Evolutionary conservation across 805 yeast genomes (phyloP).

Genomic region (Yarrowia divulgata): DNA sequence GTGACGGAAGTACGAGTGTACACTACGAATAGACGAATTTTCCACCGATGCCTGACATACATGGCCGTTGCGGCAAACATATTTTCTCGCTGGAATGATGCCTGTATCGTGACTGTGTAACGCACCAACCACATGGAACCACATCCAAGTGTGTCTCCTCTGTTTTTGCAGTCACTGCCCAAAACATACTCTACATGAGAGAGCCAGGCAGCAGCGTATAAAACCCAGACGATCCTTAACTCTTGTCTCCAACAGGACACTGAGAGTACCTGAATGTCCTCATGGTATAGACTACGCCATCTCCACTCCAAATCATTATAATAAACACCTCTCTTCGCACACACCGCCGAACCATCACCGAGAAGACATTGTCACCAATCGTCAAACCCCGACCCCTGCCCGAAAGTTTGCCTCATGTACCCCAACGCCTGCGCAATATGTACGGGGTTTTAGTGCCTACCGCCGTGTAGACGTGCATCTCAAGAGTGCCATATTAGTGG

Average conservation of each 20-base stretch:
- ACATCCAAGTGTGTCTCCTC: neutral
- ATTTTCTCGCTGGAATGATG: no score
- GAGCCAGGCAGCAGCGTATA: constrained; percentile 19
- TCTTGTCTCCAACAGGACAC: neutral
- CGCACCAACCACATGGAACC: neutral
- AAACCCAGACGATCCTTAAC: neutral
- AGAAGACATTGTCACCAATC: neutral
- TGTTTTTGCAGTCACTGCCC: no score
- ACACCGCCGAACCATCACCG: neutral
- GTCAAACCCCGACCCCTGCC: constrained; percentile 15
- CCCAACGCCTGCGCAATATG: constrained; percentile 33
- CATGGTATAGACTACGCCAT: no score
- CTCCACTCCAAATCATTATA: no score
- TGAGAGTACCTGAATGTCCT: no score
- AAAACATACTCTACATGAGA: neutral
- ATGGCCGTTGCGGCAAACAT: no score
- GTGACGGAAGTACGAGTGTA: no score
- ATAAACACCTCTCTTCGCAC: no score
- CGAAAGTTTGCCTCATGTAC: constrained; percentile 32
- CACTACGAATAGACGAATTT: no score
- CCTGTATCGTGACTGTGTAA: no score
- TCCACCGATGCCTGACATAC: no score
- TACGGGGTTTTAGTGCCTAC: constrained; percentile 24
- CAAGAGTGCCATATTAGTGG: neutral
- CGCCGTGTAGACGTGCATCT: constrained; percentile 23